phyloP scores from a whole-genome alignment of 371 early-diverging fungal genomes.

The Mortierella sp. region DNA sequence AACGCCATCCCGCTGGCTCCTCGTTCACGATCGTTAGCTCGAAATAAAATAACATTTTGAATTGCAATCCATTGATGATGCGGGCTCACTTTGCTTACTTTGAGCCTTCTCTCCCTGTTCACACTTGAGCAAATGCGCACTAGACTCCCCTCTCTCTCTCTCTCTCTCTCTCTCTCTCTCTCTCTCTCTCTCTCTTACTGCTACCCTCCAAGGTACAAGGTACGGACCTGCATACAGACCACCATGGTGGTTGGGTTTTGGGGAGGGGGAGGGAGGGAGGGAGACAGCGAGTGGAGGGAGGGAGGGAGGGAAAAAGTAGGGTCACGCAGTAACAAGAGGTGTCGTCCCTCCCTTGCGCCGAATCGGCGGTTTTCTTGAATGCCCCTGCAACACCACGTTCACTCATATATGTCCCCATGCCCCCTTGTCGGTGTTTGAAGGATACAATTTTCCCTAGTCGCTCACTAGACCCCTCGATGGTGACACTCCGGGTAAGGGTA shows the following conservation, averaged over 20 bases:
- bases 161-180: no score
- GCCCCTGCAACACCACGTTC: neutral
- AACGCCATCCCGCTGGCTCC: no score
- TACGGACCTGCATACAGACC: neutral
- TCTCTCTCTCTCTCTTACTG: no score
- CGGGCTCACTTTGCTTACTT: neutral
- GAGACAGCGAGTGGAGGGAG: neutral
- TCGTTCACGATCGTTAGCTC: no score
- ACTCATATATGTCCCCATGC: neutral
- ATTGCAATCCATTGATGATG: neutral
- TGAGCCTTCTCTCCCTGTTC: neutral
- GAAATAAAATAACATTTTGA: neutral
- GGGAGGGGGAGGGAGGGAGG: neutral
- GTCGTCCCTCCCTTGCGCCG: neutral
- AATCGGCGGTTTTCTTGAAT: slow-evolving; percentile 3
- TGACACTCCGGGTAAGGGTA: neutral
- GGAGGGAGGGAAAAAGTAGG: neutral
- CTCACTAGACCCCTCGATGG: neutral
- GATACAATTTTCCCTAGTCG: neutral
- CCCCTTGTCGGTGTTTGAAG: slow-evolving; percentile 4
- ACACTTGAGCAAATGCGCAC: neutral
- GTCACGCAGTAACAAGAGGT: neutral
- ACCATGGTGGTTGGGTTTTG: neutral
- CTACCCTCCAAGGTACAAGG: neutral
- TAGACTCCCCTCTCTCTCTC: neutral